These are phyloP conservation scores for Pichia sp. DNA, from an alignment of 1,139 yeast genomes.

Conservation along the genomic window DNA sequence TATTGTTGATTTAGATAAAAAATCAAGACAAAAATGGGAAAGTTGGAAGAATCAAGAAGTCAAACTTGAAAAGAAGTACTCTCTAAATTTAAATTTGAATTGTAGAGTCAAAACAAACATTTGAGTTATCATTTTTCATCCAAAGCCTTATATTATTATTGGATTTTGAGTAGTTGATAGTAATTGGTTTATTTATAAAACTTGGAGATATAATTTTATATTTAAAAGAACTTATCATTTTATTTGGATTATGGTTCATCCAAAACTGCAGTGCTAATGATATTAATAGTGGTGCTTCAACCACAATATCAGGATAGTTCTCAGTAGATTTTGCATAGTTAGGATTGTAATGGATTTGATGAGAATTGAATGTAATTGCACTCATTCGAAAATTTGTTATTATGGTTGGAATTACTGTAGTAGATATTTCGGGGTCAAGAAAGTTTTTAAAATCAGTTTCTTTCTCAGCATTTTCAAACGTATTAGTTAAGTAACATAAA, in stretches of 20 bases:
- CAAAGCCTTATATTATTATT: conserved; percentile 6
- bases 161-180: conserved; percentile 7
- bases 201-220: conserved; percentile 28
- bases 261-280: conserved; percentile 53
- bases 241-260: conserved; percentile 3
- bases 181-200: conserved; percentile 21
- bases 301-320: conserved; percentile 52
- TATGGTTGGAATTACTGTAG: conserved; percentile 19
- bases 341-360: conserved; percentile 69
- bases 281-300: conserved; percentile 78
- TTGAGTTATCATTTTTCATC: conserved; percentile 10
- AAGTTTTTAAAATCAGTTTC: no score
- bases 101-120: conserved; percentile 11
- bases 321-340: conserved; percentile 49
- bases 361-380: conserved; percentile 73
- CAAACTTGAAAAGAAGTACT: conserved; percentile 15
- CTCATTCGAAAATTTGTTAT: conserved; percentile 48
- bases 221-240: conserved; percentile 11
- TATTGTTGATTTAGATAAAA: conserved; percentile 40
- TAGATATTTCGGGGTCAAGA: conserved; percentile 1
- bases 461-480: conserved; percentile 13
- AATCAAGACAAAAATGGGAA: conserved; percentile 22
- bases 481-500: conserved; percentile 31
- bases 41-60: conserved; percentile 27
- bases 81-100: conserved; percentile 6